Evolutionary conservation across 805 yeast genomes (phyloP), one percentile per base, ranked within the genome.

Genomic region (Cephaloascus fragrans): DNA sequence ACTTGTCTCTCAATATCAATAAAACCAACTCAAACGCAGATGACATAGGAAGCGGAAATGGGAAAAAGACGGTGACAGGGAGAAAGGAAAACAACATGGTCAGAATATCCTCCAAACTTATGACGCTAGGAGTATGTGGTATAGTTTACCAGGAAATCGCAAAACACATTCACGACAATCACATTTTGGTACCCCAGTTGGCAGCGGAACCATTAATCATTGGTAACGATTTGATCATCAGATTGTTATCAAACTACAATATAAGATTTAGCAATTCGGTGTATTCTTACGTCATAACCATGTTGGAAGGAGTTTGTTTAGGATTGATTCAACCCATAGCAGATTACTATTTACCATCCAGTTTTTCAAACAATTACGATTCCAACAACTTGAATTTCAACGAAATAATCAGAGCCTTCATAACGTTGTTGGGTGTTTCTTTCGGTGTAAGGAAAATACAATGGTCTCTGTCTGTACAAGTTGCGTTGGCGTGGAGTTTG

Each of bases 361-460:
- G 40, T 32, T 50, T 58, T 37, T 53, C 61, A 14, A 37, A 45
- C 10, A 44, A 47, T 12, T n/a, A n/a, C n/a, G 44, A 45, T 18
- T 49, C 57, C 35, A 47, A 58, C 20, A 60, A 56, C 39, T 44
- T 64, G 35, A 31, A 14, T 14, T 42, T 57, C 37, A 64, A 57
- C 46, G 71, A 67, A 44, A 49, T 59, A 9, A 39, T 67, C 17
- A 50, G 73, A 26, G 57, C 77, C 17, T 56, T 66, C 35, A 73
- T 81, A 40, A 81, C 86, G 3, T 70, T 82, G 48, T 59, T 83
- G 34, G 94, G 94, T 3, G 72, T 83, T 28, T 69, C 79, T 3
- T 83, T 77, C 50, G 87, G 86, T 18, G 69, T 83, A 26, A 69
- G 84, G 47, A 77, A 75, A 45, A 64, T 80, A 31, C 81, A 79